Evolutionary conservation across 352 stramenopile genomes (phyloP), one percentile per base, ranked within the genome.

Genomic region (Pythium sukuiense): DNA sequence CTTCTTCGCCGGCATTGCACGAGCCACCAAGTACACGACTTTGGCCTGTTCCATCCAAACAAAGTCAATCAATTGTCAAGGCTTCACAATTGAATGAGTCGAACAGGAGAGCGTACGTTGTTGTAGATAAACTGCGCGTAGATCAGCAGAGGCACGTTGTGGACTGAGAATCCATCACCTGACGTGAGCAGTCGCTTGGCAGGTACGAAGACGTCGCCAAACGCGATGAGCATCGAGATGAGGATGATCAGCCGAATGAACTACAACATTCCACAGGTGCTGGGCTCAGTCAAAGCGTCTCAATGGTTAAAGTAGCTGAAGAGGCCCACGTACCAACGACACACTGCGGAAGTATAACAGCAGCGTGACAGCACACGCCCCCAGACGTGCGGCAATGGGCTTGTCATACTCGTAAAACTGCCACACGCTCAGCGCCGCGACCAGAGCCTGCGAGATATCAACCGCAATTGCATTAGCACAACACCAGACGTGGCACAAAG

Each of bases 331-430:
- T 61, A 90, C 83, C 68, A 92, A 58, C 14, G 62, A 69, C 32
- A 74, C 80, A 54, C 72, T 90, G 63, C 83, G 83, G 43, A 92
- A 90, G 65, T 92, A 89, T 18, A 89, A 48, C 46, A 90, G 56
- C 29, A 75, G 55, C 5, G 61, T 63, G 1, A 27, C 77, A 0
- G 50, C 61, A 11, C 70, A 62, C 35, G 71, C 80, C 0, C 60
- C 72, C 12, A 87, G 57, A 3, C 83, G 80, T 24, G 83, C 72
- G 9, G 79, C 76, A 16, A 72, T 69, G 0, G 81, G 72, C 49
- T 90, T 90, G 0, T 90, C 70, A 49, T 87, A 90, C 48, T 80
- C 73, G 43, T 87, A 39, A 27, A 69, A 65, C 29, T 75, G 80
- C 57, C 56, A 65, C 2, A 74, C 49, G 1, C 55, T 67, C 0